Evolutionary conservation across 805 yeast species (phyloP), one percentile per base, ranked within the genome.

Genomic region (Candida ipomoeae): DNA sequence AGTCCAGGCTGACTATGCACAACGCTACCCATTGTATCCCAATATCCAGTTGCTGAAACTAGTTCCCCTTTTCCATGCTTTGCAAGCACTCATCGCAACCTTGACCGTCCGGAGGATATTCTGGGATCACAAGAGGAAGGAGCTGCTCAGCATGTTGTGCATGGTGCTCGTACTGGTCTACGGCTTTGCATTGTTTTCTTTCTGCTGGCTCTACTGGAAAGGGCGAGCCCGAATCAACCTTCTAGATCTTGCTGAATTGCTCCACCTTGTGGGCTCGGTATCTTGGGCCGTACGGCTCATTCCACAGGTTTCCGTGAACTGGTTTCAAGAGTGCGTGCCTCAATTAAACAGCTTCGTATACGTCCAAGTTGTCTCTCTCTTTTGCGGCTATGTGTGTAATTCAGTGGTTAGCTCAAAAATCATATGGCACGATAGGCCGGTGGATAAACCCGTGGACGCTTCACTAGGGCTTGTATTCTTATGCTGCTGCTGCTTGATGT

Each of bases 161-260:
- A 46, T 40, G 20, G 34, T 42, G 10, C 45, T 50, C 3, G 39
- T 57, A 14, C 37, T 33, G 15, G 20, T 40, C 6, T 45, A 48
- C 33, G 31, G 34, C 13, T 18, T 34, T 1, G 38, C 33, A 0
- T 42, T 51, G 4, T 2, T 14, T 1, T 48, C 37, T 31, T 41
- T 51, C 5, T 8, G 40, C 10, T 47, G 45, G 41, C 49, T 48
- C 15, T 52, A 18, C 35, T 21, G 13, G 38, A 26, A 20, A 31
- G 48, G 39, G 13, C 36, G 40, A 36, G 56, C 58, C 21, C 53
- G 53, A 11, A 49, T 57, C 14, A 55, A 52, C 21, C 38, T 40
- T 20, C 48, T 57, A 5, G 60, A 57, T 15, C 13, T 57, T 20
- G 59, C 59, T 3, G 56, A 55, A 37, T 47, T 48, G 14, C 49